phyloP scores from a whole-genome alignment of 306 rosid species.

The Chamaecrista fasciculata region DNA sequence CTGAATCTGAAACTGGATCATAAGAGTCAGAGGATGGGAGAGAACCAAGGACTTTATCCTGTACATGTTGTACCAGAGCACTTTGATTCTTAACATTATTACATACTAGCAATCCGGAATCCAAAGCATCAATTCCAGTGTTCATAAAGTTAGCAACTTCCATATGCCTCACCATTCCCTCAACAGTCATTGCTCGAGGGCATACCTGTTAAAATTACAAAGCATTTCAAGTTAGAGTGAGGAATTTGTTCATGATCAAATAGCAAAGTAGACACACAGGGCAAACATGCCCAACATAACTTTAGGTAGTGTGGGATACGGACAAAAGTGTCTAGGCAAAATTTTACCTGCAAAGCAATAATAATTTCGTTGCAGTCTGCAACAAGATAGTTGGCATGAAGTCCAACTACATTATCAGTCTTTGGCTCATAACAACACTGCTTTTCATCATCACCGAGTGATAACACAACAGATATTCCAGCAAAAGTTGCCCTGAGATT shows the following conservation, averaged over 20 bases:
- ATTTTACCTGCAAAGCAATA: conserved; percentile 63
- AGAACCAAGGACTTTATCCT: conserved; percentile 62
- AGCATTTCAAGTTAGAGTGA: conserved; percentile 37
- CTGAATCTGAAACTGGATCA: conserved; percentile 36
- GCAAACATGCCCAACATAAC: conserved; percentile 22
- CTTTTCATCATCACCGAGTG: conserved; percentile 58
- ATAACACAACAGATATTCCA: conserved; percentile 73
- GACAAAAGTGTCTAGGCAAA: conserved; percentile 22
- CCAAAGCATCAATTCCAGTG: conserved; percentile 38
- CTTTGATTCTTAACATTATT: conserved; percentile 36
- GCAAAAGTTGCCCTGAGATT: conserved; percentile 73
- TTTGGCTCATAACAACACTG: conserved; percentile 29
- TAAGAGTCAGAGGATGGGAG: conserved; percentile 61
- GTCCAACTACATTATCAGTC: conserved; percentile 32
- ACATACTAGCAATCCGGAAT: conserved; percentile 22
- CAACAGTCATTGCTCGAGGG: conserved; percentile 54
- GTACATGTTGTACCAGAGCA: conserved; percentile 47
- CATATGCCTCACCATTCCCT: conserved; percentile 56
- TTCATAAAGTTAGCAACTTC: conserved; percentile 59
- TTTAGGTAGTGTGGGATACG: background rate
- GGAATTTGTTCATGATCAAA: conserved; percentile 26
- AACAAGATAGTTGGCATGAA: conserved; percentile 53
- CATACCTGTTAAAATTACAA: conserved; percentile 56
- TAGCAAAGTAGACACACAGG: conserved; percentile 15
- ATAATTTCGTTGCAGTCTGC: conserved; percentile 61